These are phyloP conservation scores for Trifolium pratense DNA, from an alignment of 306 rosid genomes.

Conservation along the genomic window DNA sequence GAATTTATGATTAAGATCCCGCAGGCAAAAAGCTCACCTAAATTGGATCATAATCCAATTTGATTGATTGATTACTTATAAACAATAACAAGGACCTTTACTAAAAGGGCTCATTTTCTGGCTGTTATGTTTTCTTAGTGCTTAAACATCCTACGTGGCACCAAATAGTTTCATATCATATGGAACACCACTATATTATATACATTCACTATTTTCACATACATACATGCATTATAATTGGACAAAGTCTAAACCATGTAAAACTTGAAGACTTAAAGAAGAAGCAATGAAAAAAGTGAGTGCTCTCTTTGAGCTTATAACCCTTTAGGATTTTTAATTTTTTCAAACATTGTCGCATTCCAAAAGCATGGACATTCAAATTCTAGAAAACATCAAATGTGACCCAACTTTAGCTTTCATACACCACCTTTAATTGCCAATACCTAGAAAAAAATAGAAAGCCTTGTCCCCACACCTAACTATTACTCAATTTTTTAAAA, in stretches of 20 bases:
- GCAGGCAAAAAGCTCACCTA: background rate
- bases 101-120: slow-evolving; percentile 8
- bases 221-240: slow-evolving; percentile 5
- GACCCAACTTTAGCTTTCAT: slow-evolving; percentile 54
- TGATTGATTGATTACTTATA: slow-evolving; percentile 38
- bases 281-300: slow-evolving; percentile 40
- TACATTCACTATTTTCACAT: slow-evolving; percentile 12
- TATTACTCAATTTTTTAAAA: slow-evolving; percentile 20
- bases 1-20: background rate
- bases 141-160: slow-evolving; percentile 47
- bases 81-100: slow-evolving; percentile 14
- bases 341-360: slow-evolving; percentile 42
- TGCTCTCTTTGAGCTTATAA: slow-evolving; percentile 27
- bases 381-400: slow-evolving; percentile 40
- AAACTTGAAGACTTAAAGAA: slow-evolving; percentile 34
- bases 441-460: slow-evolving; percentile 42
- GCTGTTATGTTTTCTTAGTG: slow-evolving; percentile 46
- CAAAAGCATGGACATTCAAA: slow-evolving; percentile 59
- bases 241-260: slow-evolving; percentile 40
- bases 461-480: slow-evolving; percentile 60
- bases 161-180: slow-evolving; percentile 17
- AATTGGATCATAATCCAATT: slow-evolving; percentile 5
- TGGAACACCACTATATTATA: background rate
- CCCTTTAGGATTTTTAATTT: slow-evolving; percentile 31
- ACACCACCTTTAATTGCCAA: slow-evolving; percentile 49